Evolutionary conservation across 179 eudicot genomes (phyloP), one percentile per base, ranked within the genome.

Genomic region (Amaranthus tricolor): DNA sequence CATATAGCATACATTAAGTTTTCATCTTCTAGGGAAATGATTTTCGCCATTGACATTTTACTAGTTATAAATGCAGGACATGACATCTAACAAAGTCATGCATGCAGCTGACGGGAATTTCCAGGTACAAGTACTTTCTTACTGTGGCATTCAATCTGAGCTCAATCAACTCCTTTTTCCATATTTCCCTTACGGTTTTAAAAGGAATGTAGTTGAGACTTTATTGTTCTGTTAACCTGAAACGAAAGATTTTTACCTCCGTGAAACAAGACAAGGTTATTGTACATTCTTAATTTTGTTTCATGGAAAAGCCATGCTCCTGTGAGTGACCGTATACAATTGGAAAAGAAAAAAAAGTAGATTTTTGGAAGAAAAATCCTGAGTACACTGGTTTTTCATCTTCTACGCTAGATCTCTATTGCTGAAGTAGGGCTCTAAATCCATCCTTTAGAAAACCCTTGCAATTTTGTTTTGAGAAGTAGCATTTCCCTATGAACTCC

Each of bases 11-110:
- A 13, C 31, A 13, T 1, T 9, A 44, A 19, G 53, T 43, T 16
- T 45, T 54, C 52, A 8, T 9, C 53, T 43, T 71, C 17, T 19
- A 45, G 66, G 55, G 6, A 71, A 16, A 58, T 1, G 53, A 63
- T 2, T 9, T n/a, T 10, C 17, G 43, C 8, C 40, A 13, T 16
- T 79, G 40, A 16, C 66, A 24, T 19, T 56, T 68, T 60, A 17
- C 16, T 73, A 15, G 47, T 55, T 43, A 20, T 66, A 65, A 66
- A 64, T 81, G 76, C 83, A 89, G 92, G 85, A 83, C 57, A 55
- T 78, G 7, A 62, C 82, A 20, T 56, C 76, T 12, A 72, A 62
- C 65, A 84, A 82, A 73, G 81, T 55, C 40, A 71, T 45, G 5
- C 65, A 52, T 48, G 17, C n/a, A 20, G 76, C 62, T 50, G 69